Evolutionary conservation across 2,329 filamentous ascomycete species (phyloP).

Genomic region (Colletotrichum truncatum): DNA sequence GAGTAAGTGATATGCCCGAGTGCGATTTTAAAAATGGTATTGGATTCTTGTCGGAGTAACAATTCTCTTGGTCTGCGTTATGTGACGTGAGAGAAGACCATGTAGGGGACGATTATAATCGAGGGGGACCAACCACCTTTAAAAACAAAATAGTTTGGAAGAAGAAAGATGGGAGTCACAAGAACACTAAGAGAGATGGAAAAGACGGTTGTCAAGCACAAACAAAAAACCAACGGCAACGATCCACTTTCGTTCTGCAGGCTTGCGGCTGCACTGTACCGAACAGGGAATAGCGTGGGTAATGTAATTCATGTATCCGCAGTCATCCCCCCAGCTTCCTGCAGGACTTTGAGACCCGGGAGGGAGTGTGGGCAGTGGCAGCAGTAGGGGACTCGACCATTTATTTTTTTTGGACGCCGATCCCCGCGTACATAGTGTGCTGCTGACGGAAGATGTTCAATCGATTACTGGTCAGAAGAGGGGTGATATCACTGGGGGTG

Average conservation of each 20-base stretch:
- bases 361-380: background rate
- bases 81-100: background rate
- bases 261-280: conserved; percentile 25
- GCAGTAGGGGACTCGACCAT: background rate
- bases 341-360: conserved; percentile 6
- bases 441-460: conserved; percentile 13
- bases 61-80: background rate
- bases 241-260: conserved; percentile 27
- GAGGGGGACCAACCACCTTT: conserved; percentile 3
- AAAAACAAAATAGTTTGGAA: background rate
- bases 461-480: conserved; percentile 8
- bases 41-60: background rate
- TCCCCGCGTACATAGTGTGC: conserved; percentile 11
- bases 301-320: conserved; percentile 10
- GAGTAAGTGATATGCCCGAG: background rate
- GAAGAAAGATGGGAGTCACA: conserved; percentile 20
- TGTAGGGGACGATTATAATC: background rate
- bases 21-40: background rate
- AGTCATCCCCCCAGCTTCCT: conserved; percentile 27
- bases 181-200: conserved; percentile 8
- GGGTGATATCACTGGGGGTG: background rate
- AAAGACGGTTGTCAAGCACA: conserved; percentile 24
- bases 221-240: conserved; percentile 5
- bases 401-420: background rate
- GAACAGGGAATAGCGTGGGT: conserved; percentile 27